phyloP scores from a whole-genome alignment of 1,284 basidiomycete species.

The Ustilago bromivora region DNA sequence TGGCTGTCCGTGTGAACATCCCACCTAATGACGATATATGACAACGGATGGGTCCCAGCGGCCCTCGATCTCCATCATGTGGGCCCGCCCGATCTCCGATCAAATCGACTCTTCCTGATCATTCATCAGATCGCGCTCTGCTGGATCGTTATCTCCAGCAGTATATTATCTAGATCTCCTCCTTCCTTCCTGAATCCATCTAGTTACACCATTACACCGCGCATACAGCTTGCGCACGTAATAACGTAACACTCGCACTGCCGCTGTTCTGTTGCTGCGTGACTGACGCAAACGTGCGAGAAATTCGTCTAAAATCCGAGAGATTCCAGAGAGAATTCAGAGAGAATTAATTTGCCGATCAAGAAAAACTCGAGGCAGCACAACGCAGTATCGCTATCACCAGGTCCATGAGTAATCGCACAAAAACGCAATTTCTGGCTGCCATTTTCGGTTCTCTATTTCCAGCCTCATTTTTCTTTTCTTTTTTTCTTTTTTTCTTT shows the following conservation, averaged over 20 bases:
- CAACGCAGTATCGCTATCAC: background rate
- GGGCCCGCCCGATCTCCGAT: too few species aligned
- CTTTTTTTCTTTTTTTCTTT: background rate
- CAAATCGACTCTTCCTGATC: too few species aligned
- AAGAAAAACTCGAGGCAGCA: slow-evolving; percentile 6
- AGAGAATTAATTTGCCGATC: slow-evolving; percentile 6
- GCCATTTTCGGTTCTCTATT: background rate
- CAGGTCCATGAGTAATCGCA: background rate
- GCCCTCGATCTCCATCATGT: too few species aligned
- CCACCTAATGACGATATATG: too few species aligned
- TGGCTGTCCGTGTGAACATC: too few species aligned
- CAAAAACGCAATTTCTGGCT: background rate
- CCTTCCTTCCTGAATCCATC: too few species aligned
- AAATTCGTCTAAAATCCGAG: slow-evolving; percentile 20
- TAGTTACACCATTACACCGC: too few species aligned
- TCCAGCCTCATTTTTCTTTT: background rate
- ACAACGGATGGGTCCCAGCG: too few species aligned
- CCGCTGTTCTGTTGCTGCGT: slow-evolving; percentile 3
- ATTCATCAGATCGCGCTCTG: too few species aligned
- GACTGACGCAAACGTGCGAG: slow-evolving; percentile 8
- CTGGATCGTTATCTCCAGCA: too few species aligned
- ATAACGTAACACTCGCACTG: background rate
- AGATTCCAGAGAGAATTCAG: background rate
- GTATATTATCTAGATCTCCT: too few species aligned
- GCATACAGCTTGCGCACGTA: too few species aligned